Conservation (phyloP, 306 rosid genomes). For the Canavalia ensiformis region DNA sequence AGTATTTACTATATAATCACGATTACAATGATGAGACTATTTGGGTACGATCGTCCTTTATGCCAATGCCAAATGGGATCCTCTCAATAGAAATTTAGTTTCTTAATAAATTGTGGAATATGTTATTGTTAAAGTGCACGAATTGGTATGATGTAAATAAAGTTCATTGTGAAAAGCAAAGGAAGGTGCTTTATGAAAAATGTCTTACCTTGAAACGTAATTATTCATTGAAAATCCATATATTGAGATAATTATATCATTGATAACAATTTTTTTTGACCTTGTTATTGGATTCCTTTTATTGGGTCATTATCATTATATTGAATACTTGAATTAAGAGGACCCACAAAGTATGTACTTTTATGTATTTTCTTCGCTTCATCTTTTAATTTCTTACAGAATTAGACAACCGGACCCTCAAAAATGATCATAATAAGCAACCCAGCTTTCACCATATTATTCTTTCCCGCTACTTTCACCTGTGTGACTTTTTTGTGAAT, state of each 20-base stretch:
- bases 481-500: slow-evolving; percentile 6
- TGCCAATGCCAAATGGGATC: neutral
- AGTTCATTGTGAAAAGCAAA: neutral
- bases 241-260: neutral
- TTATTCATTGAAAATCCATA: neutral
- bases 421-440: slow-evolving; percentile 45
- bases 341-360: slow-evolving; percentile 40
- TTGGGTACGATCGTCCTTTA: neutral
- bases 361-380: slow-evolving; percentile 39
- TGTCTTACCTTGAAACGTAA: neutral
- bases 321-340: slow-evolving; percentile 47
- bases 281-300: slow-evolving; percentile 52
- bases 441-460: neutral
- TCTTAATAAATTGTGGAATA: too few relatives aligned
- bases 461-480: slow-evolving; percentile 27
- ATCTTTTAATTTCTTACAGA: slow-evolving; percentile 26
- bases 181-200: slow-evolving; percentile 25
- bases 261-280: slow-evolving; percentile 12
- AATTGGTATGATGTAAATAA: neutral
- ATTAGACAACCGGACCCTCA: slow-evolving; percentile 31
- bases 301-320: slow-evolving; percentile 45
- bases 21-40: neutral
- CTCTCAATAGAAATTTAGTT: too few relatives aligned
- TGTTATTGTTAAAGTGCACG: too few relatives aligned
- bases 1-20: neutral